Conservation (phyloP, 305 asterid genomes). For the Fraxinus sp. region DNA sequence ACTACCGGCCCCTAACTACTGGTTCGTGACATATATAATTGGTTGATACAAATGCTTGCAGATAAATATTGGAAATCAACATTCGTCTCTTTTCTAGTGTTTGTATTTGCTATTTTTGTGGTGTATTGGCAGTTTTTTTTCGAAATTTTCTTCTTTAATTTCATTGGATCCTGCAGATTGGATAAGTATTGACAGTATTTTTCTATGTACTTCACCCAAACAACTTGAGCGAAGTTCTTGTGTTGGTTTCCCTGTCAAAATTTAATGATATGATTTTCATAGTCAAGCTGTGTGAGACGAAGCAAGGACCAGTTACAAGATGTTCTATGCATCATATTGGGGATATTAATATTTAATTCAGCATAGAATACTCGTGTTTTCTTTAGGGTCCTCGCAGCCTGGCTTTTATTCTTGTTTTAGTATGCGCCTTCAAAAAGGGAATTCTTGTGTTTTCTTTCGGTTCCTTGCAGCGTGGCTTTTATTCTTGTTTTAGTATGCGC, state of each 20-base stretch:
- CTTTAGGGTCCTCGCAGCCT: not conserved
- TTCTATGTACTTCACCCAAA: not conserved
- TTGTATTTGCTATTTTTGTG: conserved; percentile 38
- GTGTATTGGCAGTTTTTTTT: conserved; percentile 23
- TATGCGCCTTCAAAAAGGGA: not conserved
- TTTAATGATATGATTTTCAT: not conserved
- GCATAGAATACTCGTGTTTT: not conserved
- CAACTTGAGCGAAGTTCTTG: not conserved
- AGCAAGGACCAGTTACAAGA: not conserved
- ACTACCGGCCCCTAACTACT: conserved; percentile 54
- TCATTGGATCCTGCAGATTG: not conserved
- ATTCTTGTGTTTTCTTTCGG: not conserved
- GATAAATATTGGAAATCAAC: conserved; percentile 40
- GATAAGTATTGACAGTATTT: not conserved
- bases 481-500: not conserved
- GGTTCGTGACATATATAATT: conserved; percentile 54
- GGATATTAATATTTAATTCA: no score
- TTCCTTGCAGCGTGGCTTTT: not conserved
- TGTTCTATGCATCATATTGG: not conserved
- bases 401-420: not conserved
- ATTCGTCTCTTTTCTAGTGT: conserved; percentile 24
- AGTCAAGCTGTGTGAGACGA: not conserved
- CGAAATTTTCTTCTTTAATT: not conserved
- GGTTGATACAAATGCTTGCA: conserved; percentile 43
- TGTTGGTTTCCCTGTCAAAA: not conserved